Percentiles rank a stretch among this genome's conserved stretches.
phyloP scores from a whole-genome alignment of 495 filamentous ascomycete species.

The Podospora comata region DNA sequence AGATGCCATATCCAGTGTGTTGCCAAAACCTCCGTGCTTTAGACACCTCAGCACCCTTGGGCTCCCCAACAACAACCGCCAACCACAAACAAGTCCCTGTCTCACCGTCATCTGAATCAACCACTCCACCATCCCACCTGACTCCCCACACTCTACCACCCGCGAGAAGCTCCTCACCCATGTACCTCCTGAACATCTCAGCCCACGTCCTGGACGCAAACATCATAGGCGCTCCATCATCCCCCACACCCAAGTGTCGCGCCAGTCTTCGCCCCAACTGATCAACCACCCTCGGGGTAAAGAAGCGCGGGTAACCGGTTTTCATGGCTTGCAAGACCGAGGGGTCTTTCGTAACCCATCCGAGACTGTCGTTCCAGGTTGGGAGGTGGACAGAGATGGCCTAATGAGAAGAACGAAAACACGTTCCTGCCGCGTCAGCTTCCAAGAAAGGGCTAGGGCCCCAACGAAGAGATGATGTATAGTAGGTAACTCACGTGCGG shows the following conservation, averaged over 20 bases:
- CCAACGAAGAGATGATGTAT: background rate
- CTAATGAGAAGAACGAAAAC: slow-evolving; percentile 9
- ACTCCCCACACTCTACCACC: background rate
- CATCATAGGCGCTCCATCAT: background rate
- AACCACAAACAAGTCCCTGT: background rate
- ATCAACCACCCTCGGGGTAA: slow-evolving; percentile 20
- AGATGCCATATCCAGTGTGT: slow-evolving; percentile 32
- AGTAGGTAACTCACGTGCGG: background rate
- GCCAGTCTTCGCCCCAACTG: slow-evolving; percentile 8
- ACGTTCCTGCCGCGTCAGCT: background rate
- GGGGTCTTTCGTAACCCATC: slow-evolving; percentile 26
- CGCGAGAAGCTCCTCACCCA: background rate
- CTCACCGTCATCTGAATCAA: background rate
- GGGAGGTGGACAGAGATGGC: slow-evolving; percentile 32
- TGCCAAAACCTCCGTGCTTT: slow-evolving; percentile 30
- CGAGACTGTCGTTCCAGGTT: slow-evolving; percentile 29
- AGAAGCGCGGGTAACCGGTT: slow-evolving; percentile 34
- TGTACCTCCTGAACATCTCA: background rate
- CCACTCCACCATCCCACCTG: background rate
- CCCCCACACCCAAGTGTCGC: background rate
- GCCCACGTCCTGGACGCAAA: background rate
- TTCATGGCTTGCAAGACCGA: slow-evolving; percentile 25
- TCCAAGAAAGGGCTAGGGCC: no score
- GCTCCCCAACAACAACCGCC: slow-evolving; percentile 2
- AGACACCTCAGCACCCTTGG: slow-evolving; percentile 14